Conservation (phyloP, 306 rosid species). For the Senna siamea region DNA sequence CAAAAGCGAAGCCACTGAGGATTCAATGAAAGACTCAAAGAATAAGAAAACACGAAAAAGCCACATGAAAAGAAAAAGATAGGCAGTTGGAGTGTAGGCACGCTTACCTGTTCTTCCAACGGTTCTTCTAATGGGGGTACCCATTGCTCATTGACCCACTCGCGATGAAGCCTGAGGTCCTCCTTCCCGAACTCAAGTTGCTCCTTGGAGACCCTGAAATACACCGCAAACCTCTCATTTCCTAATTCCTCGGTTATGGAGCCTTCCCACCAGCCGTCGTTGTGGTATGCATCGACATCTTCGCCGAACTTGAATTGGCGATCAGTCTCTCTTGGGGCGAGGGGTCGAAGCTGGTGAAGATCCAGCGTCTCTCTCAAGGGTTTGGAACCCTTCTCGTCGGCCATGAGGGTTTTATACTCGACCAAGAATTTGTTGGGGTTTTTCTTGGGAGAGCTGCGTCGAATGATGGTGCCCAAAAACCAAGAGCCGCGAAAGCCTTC, state of each 20-base stretch:
- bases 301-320: slow-evolving; percentile 53
- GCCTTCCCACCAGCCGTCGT: slow-evolving; percentile 80
- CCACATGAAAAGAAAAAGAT: neutral
- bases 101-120: slow-evolving; percentile 20
- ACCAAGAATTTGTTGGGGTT: slow-evolving; percentile 37
- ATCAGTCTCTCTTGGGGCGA: slow-evolving; percentile 38
- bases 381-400: slow-evolving; percentile 31
- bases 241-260: slow-evolving; percentile 35
- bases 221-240: slow-evolving; percentile 49
- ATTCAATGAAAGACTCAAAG: neutral
- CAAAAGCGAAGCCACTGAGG: neutral
- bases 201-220: slow-evolving; percentile 56
- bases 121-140: slow-evolving; percentile 43
- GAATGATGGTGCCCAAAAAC: slow-evolving; percentile 48
- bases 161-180: slow-evolving; percentile 55
- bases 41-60: neutral
- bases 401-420: slow-evolving; percentile 52
- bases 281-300: slow-evolving; percentile 58
- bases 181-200: slow-evolving; percentile 49
- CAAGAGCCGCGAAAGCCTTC: slow-evolving; percentile 67
- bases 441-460: slow-evolving; percentile 23
- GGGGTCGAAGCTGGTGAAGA: slow-evolving; percentile 53
- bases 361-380: slow-evolving; percentile 46
- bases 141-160: slow-evolving; percentile 57
- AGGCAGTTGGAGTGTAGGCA: neutral